These are phyloP conservation scores for Asterochloris sp. DNA, from an alignment of 139 green algal species.

Conservation along the genomic window DNA sequence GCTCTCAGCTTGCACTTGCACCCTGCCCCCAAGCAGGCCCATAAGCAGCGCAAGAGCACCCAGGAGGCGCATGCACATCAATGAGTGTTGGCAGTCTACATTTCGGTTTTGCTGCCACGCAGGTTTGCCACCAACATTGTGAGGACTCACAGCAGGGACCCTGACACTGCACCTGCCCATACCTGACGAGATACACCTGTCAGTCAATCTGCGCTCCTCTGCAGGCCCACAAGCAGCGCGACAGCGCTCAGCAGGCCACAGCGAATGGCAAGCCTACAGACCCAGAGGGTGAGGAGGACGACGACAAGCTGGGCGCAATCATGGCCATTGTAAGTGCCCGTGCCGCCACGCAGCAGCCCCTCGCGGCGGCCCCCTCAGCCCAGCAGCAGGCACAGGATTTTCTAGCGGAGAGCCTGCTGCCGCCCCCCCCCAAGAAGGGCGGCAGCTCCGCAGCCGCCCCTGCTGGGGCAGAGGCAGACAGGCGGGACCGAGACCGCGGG, in stretches of 20 bases:
- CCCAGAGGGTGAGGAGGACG: constrained; percentile 2
- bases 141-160: too few species aligned
- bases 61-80: too few species aligned
- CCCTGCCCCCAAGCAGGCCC: too few species aligned
- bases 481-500: not conserved
- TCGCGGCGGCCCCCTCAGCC: not conserved
- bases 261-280: not conserved
- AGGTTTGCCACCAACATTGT: too few species aligned
- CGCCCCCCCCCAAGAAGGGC: not conserved
- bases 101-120: too few species aligned
- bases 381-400: constrained; percentile 39
- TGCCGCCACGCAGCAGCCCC: constrained; percentile 1
- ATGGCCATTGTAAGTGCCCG: constrained; percentile 59
- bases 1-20: too few species aligned
- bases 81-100: too few species aligned
- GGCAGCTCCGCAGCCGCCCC: not conserved
- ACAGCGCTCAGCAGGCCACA: not conserved
- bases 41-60: too few species aligned
- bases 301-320: constrained; percentile 45
- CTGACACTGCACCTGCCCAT: too few species aligned
- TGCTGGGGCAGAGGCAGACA: not conserved
- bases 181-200: not conserved
- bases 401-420: constrained; percentile 24
- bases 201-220: not conserved
- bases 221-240: not conserved